Base-by-base conservation (phyloP, 768 basidiomycete genomes). In the Rossbeevera mucosa region DNA sequence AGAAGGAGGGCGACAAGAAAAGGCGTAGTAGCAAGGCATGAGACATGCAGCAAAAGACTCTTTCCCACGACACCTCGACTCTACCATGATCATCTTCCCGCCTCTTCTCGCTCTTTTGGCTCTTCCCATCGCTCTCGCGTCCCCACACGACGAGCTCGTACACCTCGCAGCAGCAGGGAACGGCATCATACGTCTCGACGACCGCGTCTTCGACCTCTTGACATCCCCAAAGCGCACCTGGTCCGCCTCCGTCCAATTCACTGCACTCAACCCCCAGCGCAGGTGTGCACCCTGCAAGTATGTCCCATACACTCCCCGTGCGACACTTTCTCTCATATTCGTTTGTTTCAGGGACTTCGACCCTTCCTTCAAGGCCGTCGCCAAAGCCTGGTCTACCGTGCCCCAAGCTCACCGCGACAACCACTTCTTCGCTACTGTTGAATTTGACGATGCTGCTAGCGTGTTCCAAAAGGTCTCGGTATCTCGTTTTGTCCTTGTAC, bases 201-300 rank as follows among this genome's bases (percentile, higher is more conserved):
- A 84, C 25, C 75, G 75, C 25, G 75, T 79, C 2, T 99, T 84
- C 70, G 88, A 94, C 63, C 74, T 94, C 51, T 72, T 98, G 59
- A 85, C 85, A 3, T 70, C 79, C 5, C 78, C 86, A 8, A 77
- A 83, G 55, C 85, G 96, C 55, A 83, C 86, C 58, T 99, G 94
- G 86, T 88, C 88, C 2, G 83, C 85, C n/a, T 76, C 86, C 4
- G 76, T 99, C 48, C 85, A 93, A 12, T 79, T 98, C 67, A 99
- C 96, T 1, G 96, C 96, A 0, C 69, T 96, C 55, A 86, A 85
- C 59, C 72, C 80, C 9, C 79, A 84, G 56, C 83, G 91, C 64
- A 88, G 85, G 68, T 99, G 96, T 68, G 69, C 67, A n/a, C 95
- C 94, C 43, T 99, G 96, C 88, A 87, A 76, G 94, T 91, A 60